Evolutionary conservation across 371 early-diverging fungal species (phyloP), one percentile per base, ranked within the genome.

Genomic region (Mortierella sp.): DNA sequence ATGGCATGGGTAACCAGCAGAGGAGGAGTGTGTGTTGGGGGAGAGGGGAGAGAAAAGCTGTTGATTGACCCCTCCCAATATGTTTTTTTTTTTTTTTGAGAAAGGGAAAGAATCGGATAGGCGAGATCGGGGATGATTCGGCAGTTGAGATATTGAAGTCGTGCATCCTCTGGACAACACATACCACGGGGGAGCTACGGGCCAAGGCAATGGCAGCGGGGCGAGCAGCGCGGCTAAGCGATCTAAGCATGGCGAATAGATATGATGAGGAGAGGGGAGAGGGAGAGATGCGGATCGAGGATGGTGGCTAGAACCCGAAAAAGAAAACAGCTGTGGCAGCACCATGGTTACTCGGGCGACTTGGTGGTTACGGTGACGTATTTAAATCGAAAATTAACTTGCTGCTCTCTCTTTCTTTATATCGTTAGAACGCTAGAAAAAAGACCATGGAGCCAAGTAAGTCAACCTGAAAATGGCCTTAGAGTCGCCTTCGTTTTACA

Each of bases 141-240:
- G 16, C 7, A 7, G 6, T 2, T 14, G 5, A 50, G 50, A 50
- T 4, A 16, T 14, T n/a, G n/a, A 14, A 21, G 50, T 14, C 7
- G 37, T 37, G 37, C 37, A 37, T 37, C 37, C 37, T 37, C 37
- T 29, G 29, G 52, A 37, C 14, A 55, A 21, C 25, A 66, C 66
- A 16, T 66, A 66, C 66, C 66, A 66, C 59, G 66, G 66, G 66
- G 66, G 66, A 58, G 58, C 50, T 58, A 59, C 66, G 66, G 59
- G 66, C 66, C 66, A 66, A 66, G 47, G 68, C 68, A 23, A 68
- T 68, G 68, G 67, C 67, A 48, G 66, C 66, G 47, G 66, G 66
- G 58, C 66, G 58, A 26, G 66, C 66, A 66, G 66, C 66, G 50
- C 66, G 66, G 48, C 51, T 59, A 48, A 66, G 66, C 59, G 66